Percentiles rank a stretch among this genome's conserved stretches.
Evolutionary conservation across 2,329 filamentous ascomycete genomes (phyloP).

Genomic region (Colletotrichum orchidophilum): DNA sequence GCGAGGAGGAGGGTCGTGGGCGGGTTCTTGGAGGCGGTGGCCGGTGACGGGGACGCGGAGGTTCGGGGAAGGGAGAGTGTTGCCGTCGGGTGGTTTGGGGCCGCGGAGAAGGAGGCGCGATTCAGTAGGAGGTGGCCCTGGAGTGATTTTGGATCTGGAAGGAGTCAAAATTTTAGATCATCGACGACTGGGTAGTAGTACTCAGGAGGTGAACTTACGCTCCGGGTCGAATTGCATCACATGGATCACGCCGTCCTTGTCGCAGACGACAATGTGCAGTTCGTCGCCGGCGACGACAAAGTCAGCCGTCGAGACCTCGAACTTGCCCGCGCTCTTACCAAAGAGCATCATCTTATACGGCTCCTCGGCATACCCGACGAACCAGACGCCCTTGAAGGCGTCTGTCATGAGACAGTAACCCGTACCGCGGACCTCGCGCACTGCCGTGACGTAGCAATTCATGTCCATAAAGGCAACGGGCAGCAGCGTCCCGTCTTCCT

Average conservation of each 20-base stretch:
- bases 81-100: slow-evolving; percentile 77
- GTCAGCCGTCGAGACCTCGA: slow-evolving; percentile 84
- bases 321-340: slow-evolving; percentile 81
- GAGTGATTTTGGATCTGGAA: slow-evolving; percentile 86
- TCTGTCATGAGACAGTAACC: slow-evolving; percentile 90
- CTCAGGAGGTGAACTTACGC: slow-evolving; percentile 64
- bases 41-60: slow-evolving; percentile 38
- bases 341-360: slow-evolving; percentile 96
- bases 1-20: slow-evolving; percentile 69
- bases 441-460: slow-evolving; percentile 89
- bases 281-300: slow-evolving; percentile 88
- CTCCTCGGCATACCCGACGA: slow-evolving; percentile 95
- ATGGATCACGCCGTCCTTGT: slow-evolving; percentile 87
- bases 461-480: slow-evolving; percentile 98
- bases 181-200: background rate
- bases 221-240: slow-evolving; percentile 95
- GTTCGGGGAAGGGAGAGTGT: slow-evolving; percentile 81
- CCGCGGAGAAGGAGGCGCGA: slow-evolving; percentile 87
- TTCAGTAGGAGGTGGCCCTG: slow-evolving; percentile 89
- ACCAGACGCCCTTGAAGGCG: slow-evolving; percentile 93
- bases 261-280: slow-evolving; percentile 83
- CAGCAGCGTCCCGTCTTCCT: slow-evolving; percentile 91
- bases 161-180: slow-evolving; percentile 38
- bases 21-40: slow-evolving; percentile 41
- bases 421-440: slow-evolving; percentile 83